These are phyloP conservation scores for Beauveria australis DNA, from an alignment of 2,329 filamentous ascomycete genomes.

Conservation along the genomic window DNA sequence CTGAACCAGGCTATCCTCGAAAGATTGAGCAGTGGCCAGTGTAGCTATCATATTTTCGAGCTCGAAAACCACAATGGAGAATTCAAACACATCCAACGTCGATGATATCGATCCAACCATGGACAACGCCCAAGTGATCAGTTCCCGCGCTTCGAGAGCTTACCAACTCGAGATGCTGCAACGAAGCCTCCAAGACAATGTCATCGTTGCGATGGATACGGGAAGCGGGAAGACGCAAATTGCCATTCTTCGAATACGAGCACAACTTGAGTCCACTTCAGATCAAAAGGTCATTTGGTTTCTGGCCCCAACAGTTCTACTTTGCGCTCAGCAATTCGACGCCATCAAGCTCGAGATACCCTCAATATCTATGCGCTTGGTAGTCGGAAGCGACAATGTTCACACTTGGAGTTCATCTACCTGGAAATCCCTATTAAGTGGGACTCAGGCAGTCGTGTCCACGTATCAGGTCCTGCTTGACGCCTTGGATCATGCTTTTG, in stretches of 20 bases:
- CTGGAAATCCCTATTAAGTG: constrained; percentile 60
- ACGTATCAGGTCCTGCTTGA: constrained; percentile 69
- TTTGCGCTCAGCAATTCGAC: constrained; percentile 58
- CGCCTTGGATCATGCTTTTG: constrained; percentile 66
- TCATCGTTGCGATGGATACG: constrained; percentile 73
- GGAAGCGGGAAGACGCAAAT: constrained; percentile 73
- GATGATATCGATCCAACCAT: background rate
- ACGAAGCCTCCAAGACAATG: constrained; percentile 58
- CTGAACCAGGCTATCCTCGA: background rate
- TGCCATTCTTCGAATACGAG: constrained; percentile 58
- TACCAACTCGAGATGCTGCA: constrained; percentile 74
- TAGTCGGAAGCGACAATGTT: constrained; percentile 61
- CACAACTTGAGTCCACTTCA: constrained; percentile 49
- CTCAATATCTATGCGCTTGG: constrained; percentile 48
- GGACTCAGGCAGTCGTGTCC: constrained; percentile 65
- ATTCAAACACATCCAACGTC: too few relatives aligned
- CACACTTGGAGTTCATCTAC: constrained; percentile 62
- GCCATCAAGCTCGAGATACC: constrained; percentile 54
- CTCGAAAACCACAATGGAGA: background rate
- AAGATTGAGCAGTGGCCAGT: background rate
- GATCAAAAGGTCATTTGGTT: constrained; percentile 64
- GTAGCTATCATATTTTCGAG: background rate
- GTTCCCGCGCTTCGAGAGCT: constrained; percentile 39
- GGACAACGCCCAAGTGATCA: constrained; percentile 8
- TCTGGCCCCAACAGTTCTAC: constrained; percentile 57